phyloP scores from a whole-genome alignment of 345 rosid genomes.

The Camelina neglecta region DNA sequence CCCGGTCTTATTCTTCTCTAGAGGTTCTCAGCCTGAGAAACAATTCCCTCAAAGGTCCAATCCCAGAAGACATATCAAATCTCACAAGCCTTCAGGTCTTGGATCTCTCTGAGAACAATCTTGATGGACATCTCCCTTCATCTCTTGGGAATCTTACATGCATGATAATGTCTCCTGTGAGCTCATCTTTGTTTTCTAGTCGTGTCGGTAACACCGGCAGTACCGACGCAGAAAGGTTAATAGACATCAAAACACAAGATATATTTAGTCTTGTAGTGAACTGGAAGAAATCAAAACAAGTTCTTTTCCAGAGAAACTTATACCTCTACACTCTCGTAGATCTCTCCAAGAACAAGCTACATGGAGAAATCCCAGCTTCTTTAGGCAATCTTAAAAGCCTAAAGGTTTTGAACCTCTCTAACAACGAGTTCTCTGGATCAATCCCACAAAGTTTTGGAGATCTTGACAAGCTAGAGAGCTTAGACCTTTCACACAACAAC shows the following conservation, averaged over 20 bases:
- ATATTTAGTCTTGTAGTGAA: too few species aligned
- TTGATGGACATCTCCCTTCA: constrained; percentile 44
- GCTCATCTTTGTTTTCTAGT: background rate
- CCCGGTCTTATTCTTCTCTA: constrained; percentile 33
- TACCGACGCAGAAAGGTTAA: too few species aligned
- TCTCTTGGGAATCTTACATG: constrained; percentile 47
- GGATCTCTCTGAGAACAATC: constrained; percentile 48
- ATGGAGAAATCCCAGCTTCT: constrained; percentile 46
- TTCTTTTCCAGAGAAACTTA: constrained; percentile 20
- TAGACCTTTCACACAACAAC: constrained; percentile 52
- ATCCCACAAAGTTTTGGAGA: constrained; percentile 43
- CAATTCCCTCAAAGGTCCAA: constrained; percentile 42
- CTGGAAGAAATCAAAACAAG: constrained; percentile 49
- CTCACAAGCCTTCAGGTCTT: constrained; percentile 46
- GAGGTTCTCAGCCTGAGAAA: constrained; percentile 47
- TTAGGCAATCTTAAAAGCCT: constrained; percentile 45
- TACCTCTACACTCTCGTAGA: constrained; percentile 48
- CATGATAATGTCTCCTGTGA: constrained; percentile 33
- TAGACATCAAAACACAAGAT: too few species aligned
- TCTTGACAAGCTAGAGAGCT: constrained; percentile 39
- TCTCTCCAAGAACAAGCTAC: constrained; percentile 49
- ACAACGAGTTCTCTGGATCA: constrained; percentile 44
- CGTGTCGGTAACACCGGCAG: too few species aligned
- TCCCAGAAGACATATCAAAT: constrained; percentile 44
- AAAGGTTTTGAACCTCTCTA: constrained; percentile 47